Conservation (phyloP, 164 flowering plant species). For the Liquidambar formosana region DNA sequence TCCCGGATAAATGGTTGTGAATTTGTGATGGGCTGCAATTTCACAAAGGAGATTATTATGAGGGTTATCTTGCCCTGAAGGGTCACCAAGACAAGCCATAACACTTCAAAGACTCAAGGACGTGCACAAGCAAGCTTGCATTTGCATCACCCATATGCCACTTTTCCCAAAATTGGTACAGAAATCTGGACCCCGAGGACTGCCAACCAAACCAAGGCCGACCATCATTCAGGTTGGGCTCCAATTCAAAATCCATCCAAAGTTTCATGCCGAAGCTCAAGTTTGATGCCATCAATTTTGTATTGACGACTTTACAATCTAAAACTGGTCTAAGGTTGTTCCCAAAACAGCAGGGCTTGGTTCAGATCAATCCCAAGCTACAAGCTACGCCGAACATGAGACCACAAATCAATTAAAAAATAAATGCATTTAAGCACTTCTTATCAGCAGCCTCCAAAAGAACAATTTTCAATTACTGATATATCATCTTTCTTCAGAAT, state of each 20-base stretch:
- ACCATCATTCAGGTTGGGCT: no score
- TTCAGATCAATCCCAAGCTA: not conserved
- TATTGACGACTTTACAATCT: not conserved
- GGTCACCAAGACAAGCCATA: no score
- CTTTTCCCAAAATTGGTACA: no score
- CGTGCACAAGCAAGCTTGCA: no score
- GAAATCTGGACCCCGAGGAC: no score
- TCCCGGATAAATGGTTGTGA: no score
- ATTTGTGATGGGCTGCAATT: no score
- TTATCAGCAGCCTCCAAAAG: not conserved
- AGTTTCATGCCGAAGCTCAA: not conserved
- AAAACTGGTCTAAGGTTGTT: not conserved
- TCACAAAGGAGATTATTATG: no score
- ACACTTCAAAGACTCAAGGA: no score
- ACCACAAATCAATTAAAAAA: not conserved
- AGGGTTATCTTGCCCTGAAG: no score
- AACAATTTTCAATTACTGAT: not conserved
- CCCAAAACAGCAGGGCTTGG: not conserved
- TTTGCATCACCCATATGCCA: no score
- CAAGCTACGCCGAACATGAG: not conserved
- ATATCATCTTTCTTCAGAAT: not conserved
- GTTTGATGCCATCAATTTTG: not conserved
- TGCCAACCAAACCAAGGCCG: no score
- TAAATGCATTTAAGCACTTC: not conserved
- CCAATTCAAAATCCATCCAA: not conserved